Percentiles rank a stretch among this genome's conserved stretches.
Conservation (phyloP, 1,284 basidiomycete genomes). For the Taiwanofungus camphoratus region DNA sequence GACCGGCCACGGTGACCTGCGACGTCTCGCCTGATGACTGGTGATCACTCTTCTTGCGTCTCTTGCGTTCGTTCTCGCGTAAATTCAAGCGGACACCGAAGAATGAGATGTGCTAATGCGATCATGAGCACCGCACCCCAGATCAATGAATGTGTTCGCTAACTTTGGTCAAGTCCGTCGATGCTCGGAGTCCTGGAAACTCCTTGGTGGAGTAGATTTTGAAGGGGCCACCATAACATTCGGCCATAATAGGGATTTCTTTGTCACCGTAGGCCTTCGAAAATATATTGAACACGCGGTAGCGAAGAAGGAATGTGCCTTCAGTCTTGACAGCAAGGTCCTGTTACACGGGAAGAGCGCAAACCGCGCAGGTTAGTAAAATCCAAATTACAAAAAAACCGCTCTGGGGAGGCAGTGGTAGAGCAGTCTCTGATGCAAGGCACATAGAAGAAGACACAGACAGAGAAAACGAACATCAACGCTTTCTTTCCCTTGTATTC, state of each 20-base stretch:
- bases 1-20: background rate
- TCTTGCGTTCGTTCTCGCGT: conserved; percentile 15
- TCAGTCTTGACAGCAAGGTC: conserved; percentile 25
- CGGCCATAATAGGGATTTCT: conserved; percentile 53
- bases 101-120: conserved; percentile 8
- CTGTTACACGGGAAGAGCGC: conserved; percentile 6
- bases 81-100: conserved; percentile 10
- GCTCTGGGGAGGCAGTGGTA: background rate
- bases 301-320: conserved; percentile 24
- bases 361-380: background rate
- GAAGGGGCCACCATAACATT: conserved; percentile 65
- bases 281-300: conserved; percentile 22
- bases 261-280: conserved; percentile 18
- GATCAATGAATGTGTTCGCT: conserved; percentile 1
- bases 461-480: conserved; percentile 70
- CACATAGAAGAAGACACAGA: conserved; percentile 30
- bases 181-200: conserved; percentile 68
- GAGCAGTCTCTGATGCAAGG: conserved; percentile 10
- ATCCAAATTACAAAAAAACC: background rate
- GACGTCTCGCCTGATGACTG: background rate
- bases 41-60: conserved; percentile 7
- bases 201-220: conserved; percentile 75
- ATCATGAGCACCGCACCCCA: background rate
- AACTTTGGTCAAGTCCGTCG: conserved; percentile 73
- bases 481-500: conserved; percentile 54